Evolutionary conservation across 2,329 filamentous ascomycete species (phyloP), one percentile per base, ranked within the genome.

Genomic region (Albophoma yamanashiensis): DNA sequence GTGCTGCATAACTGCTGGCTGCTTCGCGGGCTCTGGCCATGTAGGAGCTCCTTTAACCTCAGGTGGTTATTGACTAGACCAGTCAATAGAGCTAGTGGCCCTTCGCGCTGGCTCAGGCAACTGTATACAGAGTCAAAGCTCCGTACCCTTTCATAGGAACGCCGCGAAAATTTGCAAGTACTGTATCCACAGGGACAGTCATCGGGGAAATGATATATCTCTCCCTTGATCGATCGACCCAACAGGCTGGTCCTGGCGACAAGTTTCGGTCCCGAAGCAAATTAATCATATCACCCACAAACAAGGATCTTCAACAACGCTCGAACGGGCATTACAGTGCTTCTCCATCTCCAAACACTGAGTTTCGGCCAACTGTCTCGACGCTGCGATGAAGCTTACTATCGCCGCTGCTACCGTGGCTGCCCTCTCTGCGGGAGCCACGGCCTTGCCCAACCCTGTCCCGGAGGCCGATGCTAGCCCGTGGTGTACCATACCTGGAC

Each of bases 371-470:
- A 9, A 7, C 22, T 20, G 25, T n/a, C 40, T 34, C 43, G 47
- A 52, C 40, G 3, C 38, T 11, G 64, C 25, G 39, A 71, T 71
- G 70, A 71, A 70, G 68, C 64, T 68, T 57, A 65, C 65, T 36
- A 52, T 71, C 57, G 61, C 69, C 39, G 61, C 50, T 15, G 58
- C 50, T 20, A 50, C 67, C 62, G 31, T 69, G 56, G 65, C 66
- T 60, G 34, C 66, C 53, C 42, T 68, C 60, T 64, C 64, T 45
- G 60, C 64, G 39, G 60, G 57, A 38, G 62, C 55, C 25, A 57
- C 65, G 27, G 66, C 65, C 25, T 62, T 63, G 14, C 66, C 67
- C 12, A 60, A 60, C 22, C 62, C 63, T 11, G 58, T 61, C 55
- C 62, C 60, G 59, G 64, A 64, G 43, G 58, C 62, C 9, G 64